Percentiles rank a stretch among this genome's conserved stretches.
phyloP scores from a whole-genome alignment of 2,329 filamentous ascomycete genomes.

The Geosmithia morbida region DNA sequence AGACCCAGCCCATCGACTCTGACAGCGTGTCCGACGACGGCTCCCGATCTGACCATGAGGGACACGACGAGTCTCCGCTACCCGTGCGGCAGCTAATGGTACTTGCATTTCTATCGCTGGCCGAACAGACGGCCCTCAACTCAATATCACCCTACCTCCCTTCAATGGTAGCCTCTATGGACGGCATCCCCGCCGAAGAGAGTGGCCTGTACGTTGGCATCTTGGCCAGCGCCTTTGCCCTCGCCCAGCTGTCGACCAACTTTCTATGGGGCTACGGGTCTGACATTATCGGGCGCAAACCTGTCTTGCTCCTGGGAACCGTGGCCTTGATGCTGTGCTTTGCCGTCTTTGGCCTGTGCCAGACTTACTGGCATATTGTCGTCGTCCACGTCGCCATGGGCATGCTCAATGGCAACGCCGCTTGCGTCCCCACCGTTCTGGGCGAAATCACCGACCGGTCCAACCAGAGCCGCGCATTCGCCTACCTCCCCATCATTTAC shows the following conservation, averaged over 20 bases:
- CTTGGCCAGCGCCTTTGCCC: slow-evolving; percentile 79
- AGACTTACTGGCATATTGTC: slow-evolving; percentile 68
- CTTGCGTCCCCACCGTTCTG: slow-evolving; percentile 81
- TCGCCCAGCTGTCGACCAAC: slow-evolving; percentile 86
- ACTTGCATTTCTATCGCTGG: slow-evolving; percentile 75
- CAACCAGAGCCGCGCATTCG: slow-evolving; percentile 89
- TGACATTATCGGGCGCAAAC: slow-evolving; percentile 60
- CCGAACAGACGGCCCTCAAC: slow-evolving; percentile 93
- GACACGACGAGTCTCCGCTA: slow-evolving; percentile 50
- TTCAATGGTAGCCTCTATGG: slow-evolving; percentile 78
- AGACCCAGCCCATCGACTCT: slow-evolving; percentile 16
- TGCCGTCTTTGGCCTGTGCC: slow-evolving; percentile 74
- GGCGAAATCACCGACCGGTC: slow-evolving; percentile 91
- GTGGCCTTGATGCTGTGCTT: slow-evolving; percentile 73
- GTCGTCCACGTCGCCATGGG: slow-evolving; percentile 84
- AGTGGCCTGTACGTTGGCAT: slow-evolving; percentile 82
- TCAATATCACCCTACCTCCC: slow-evolving; percentile 93
- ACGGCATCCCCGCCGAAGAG: slow-evolving; percentile 55
- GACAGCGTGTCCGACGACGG: slow-evolving; percentile 4
- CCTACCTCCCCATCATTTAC: slow-evolving; percentile 92
- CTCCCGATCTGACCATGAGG: slow-evolving; percentile 14
- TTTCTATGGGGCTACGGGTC: slow-evolving; percentile 44
- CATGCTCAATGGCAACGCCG: slow-evolving; percentile 86
- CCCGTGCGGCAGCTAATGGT: slow-evolving; percentile 73
- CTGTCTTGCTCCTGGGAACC: slow-evolving; percentile 64